These are phyloP conservation scores for Oryza longistaminata DNA, from an alignment of 176 grass and related monocot species.

Conservation along the genomic window DNA sequence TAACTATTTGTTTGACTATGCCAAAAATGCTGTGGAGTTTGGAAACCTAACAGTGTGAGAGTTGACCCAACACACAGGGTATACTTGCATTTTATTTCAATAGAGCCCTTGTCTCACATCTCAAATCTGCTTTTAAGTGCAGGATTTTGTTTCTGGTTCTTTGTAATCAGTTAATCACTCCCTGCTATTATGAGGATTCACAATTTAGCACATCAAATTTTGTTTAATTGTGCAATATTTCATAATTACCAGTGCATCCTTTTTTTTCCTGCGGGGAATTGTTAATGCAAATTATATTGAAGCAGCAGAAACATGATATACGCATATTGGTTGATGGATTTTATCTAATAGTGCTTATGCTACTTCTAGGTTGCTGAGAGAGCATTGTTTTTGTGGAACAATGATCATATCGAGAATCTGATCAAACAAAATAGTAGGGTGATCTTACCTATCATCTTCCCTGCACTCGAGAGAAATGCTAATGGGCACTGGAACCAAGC, in stretches of 20 bases:
- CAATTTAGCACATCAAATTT: neutral
- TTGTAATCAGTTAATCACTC: slow-evolving; percentile 4
- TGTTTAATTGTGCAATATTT: neutral
- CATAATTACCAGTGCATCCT: neutral
- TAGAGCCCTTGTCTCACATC: neutral
- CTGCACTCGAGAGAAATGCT: slow-evolving; percentile 69
- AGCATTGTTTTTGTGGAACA: slow-evolving; percentile 87
- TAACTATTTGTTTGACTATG: neutral
- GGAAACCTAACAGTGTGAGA: neutral
- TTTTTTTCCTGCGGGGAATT: neutral
- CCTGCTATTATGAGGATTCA: neutral
- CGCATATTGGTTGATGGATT: slow-evolving; percentile 1
- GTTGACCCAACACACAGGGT: neutral
- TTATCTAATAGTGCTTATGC: slow-evolving; percentile 30
- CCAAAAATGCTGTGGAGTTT: neutral
- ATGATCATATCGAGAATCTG: slow-evolving; percentile 65
- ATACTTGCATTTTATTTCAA: neutral
- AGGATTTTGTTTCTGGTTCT: neutral
- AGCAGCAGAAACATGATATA: neutral
- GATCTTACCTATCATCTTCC: slow-evolving; percentile 73
- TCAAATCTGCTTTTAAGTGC: neutral
- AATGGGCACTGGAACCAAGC: slow-evolving; percentile 77
- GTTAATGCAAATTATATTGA: neutral
- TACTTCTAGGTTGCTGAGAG: slow-evolving; percentile 75
- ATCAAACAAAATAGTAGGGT: slow-evolving; percentile 74